Conservation (phyloP, 2,329 filamentous ascomycete genomes). For the Pseudocercospora musae region DNA sequence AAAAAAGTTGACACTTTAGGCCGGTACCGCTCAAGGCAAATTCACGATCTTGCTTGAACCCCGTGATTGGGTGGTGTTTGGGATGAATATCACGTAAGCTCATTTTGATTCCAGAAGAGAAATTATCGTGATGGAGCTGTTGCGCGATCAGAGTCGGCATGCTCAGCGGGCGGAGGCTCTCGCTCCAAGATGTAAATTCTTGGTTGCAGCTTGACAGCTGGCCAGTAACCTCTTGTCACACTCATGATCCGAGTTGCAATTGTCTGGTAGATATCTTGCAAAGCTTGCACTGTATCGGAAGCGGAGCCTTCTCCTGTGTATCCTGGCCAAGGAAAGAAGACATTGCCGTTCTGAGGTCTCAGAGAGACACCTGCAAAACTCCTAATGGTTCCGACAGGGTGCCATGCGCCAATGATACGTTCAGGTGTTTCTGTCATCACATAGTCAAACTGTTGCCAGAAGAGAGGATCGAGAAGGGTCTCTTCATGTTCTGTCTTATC, state of each 20-base stretch:
- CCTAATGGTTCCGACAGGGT: slow-evolving; percentile 48
- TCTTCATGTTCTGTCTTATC: slow-evolving; percentile 57
- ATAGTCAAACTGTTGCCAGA: slow-evolving; percentile 60
- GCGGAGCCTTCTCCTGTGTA: slow-evolving; percentile 19
- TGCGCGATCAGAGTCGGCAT: not conserved
- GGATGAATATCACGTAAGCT: not conserved
- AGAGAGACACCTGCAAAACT: slow-evolving; percentile 52
- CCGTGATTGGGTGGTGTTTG: not conserved
- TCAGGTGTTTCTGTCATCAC: slow-evolving; percentile 53
- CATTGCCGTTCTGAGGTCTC: slow-evolving; percentile 37
- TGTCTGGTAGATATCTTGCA: slow-evolving; percentile 10
- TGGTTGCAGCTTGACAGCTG: slow-evolving; percentile 52
- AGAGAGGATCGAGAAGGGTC: slow-evolving; percentile 47
- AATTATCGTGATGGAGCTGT: not conserved
- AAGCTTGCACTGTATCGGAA: slow-evolving; percentile 10
- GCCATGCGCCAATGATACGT: slow-evolving; percentile 51
- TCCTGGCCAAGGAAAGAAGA: slow-evolving; percentile 22
- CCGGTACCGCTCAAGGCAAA: not conserved
- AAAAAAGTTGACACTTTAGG: not conserved
- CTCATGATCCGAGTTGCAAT: slow-evolving; percentile 13
- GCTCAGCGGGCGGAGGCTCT: slow-evolving; percentile 17
- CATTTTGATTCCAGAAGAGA: not conserved
- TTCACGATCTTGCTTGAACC: not conserved
- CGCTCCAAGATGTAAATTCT: slow-evolving; percentile 52
- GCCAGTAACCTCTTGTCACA: slow-evolving; percentile 53